Base-by-base conservation (phyloP, 805 yeast genomes). In the Metschnikowia gruessii region DNA sequence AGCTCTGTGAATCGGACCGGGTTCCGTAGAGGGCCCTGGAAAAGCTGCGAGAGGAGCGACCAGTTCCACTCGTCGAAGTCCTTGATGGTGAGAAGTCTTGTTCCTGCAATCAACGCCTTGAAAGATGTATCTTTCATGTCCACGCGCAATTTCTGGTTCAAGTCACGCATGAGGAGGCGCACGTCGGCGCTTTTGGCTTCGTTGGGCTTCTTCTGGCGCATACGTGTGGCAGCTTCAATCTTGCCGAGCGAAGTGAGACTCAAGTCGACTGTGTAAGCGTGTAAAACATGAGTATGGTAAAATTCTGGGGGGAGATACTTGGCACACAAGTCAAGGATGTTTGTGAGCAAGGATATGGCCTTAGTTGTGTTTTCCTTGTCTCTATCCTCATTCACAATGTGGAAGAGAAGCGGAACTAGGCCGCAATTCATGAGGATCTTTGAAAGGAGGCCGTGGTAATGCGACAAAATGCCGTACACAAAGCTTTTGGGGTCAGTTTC, bases 31-130 rank as follows among this genome's bases (percentile, higher is more conserved):
- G 97, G 96, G 0, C 97, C 97, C 54, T 78, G 83, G 55, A 89
- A 76, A n/a, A 94, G 66, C 48, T 82, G 85, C 15, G 78, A 69
- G 0, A 94, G 70, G 1, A 83, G 69, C 21, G 76, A 79, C 96
- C 97, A 91, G 58, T 90, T 83, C 99, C 99, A 94, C 42, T 80
- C 81, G 1, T 81, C 70, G 59, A 76, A 90, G 44, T 83, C 87
- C 59, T 92, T 94, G 0, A 95, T 82, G 4, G 84, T 76, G 33
- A 89, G 64, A 1, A 94, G 90, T 52, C 76, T 82, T 0, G 96
- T 81, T 40, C 83, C 83, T 24, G 70, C 67, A 6, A 94, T 72
- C 66, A 87, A 69, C 44, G 76, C 74, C 53, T 84, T 82, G 58
- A 91, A 79, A 45, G 82, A 83, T 0, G 69, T 52, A 42, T 88